Conservation (phyloP, 148 eudicot genomes). For the Rhododendron williamsianum region DNA sequence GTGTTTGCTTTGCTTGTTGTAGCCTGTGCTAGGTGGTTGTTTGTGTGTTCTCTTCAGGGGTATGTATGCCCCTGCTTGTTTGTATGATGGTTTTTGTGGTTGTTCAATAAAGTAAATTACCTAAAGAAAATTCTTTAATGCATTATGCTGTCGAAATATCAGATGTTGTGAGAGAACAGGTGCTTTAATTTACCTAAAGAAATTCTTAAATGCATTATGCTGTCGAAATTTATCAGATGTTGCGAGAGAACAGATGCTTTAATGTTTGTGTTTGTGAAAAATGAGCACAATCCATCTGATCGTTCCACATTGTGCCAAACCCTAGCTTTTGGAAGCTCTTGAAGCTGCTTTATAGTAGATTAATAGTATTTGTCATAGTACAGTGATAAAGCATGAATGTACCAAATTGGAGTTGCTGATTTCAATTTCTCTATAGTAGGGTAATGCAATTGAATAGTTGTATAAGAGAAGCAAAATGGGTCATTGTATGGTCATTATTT, state of each 20-base stretch:
- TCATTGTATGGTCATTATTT: background rate
- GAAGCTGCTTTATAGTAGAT: background rate
- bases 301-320: background rate
- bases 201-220: background rate
- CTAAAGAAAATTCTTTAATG: background rate
- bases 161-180: background rate
- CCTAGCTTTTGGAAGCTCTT: slow-evolving; percentile 2
- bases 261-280: background rate
- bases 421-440: background rate
- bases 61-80: background rate
- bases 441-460: background rate
- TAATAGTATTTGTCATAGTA: background rate
- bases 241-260: background rate
- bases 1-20: background rate
- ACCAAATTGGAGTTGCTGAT: background rate
- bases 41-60: background rate
- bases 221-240: background rate
- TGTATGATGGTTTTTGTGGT: background rate
- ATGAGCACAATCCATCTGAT: background rate
- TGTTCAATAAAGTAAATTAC: background rate
- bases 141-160: background rate
- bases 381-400: background rate
- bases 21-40: background rate
- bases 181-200: background rate
- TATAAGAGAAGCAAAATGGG: background rate